Conservation (phyloP, 306 rosid genomes). For the Erythrophleum fordii region DNA sequence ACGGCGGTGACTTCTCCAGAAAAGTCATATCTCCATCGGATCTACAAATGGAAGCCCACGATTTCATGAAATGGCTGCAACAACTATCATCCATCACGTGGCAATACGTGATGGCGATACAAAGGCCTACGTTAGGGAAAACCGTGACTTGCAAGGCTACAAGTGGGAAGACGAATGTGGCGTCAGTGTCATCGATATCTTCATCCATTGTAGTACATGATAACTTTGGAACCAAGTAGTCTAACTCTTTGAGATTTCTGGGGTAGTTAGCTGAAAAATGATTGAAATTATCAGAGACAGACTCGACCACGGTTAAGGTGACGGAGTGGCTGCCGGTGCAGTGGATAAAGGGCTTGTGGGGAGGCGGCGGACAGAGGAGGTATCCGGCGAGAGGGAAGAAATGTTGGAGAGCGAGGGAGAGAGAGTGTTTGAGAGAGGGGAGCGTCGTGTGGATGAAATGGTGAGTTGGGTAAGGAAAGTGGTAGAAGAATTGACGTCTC, state of each 20-base stretch:
- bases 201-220: background rate
- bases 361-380: conserved; percentile 43
- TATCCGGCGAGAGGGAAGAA: conserved; percentile 46
- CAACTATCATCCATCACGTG: conserved; percentile 43
- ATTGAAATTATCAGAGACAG: conserved; percentile 7
- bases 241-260: conserved; percentile 17
- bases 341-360: conserved; percentile 43
- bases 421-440: conserved; percentile 56
- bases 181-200: background rate
- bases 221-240: conserved; percentile 38
- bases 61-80: conserved; percentile 47
- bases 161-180: conserved; percentile 31
- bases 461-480: conserved; percentile 34
- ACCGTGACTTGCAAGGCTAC: conserved; percentile 36
- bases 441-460: conserved; percentile 41
- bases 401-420: conserved; percentile 43
- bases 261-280: conserved; percentile 35
- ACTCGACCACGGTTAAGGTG: conserved; percentile 21
- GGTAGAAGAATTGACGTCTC: conserved; percentile 56
- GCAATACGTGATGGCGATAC: conserved; percentile 53
- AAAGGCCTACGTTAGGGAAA: conserved; percentile 40
- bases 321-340: conserved; percentile 1
- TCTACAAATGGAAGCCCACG: conserved; percentile 42
- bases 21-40: background rate
- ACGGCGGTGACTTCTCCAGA: conserved; percentile 14